Evolutionary conservation across 345 rosid species (phyloP).

Genomic region (Barbarea vulgaris): DNA sequence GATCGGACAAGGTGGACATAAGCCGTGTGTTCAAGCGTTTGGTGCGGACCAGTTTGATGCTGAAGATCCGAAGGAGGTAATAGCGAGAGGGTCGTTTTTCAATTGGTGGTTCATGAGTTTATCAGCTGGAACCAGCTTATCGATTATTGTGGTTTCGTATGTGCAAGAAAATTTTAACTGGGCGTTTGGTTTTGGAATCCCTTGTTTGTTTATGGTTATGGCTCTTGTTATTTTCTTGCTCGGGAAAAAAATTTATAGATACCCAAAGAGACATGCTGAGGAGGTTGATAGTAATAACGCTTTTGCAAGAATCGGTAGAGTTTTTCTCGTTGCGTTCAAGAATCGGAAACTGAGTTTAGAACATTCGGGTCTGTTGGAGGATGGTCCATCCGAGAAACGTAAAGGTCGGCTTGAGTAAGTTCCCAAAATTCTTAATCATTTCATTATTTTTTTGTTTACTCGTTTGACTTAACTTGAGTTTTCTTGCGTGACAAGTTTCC

Average conservation of each 20-base stretch:
- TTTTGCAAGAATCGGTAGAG: conserved; percentile 34
- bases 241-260: conserved; percentile 30
- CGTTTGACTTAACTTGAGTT: background rate
- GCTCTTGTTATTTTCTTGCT: conserved; percentile 41
- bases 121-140: conserved; percentile 25
- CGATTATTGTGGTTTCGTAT: conserved; percentile 22
- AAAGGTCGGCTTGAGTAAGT: conserved; percentile 13
- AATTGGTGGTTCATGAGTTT: conserved; percentile 42
- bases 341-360: conserved; percentile 21
- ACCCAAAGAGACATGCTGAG: background rate
- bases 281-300: conserved; percentile 14
- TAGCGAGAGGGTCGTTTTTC: conserved; percentile 35
- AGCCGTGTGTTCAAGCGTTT: conserved; percentile 42
- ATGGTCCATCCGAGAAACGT: conserved; percentile 10
- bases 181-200: conserved; percentile 40
- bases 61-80: conserved; percentile 14
- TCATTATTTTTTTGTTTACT: background rate
- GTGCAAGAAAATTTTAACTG: conserved; percentile 31
- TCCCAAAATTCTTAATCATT: background rate
- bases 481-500: conserved; percentile 39
- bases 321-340: conserved; percentile 26
- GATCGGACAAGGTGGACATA: conserved; percentile 36
- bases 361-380: conserved; percentile 11
- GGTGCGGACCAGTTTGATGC: conserved; percentile 42
- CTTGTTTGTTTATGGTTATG: conserved; percentile 38